Conservation (phyloP, 2,329 filamentous ascomycete species). For the Aureobasidium pullulans region DNA sequence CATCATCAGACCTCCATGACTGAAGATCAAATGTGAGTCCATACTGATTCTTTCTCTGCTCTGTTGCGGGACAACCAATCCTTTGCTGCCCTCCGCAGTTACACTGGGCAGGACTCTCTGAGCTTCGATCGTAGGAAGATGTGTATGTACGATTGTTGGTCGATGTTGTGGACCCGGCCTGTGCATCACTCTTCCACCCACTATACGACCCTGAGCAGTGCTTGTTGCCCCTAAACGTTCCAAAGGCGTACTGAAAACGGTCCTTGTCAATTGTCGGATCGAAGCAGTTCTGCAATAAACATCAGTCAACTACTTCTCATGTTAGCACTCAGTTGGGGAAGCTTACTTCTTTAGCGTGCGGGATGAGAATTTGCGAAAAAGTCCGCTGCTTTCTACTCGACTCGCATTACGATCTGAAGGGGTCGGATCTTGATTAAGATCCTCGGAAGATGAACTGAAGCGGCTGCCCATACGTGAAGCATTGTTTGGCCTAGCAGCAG, state of each 20-base stretch:
- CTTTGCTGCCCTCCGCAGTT: neutral
- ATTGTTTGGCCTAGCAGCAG: no score
- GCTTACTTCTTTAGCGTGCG: neutral
- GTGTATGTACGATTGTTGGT: neutral
- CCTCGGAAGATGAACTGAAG: neutral
- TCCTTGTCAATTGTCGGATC: neutral
- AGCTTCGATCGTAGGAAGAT: neutral
- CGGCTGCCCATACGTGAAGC: neutral
- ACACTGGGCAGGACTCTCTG: neutral
- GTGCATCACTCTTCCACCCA: neutral
- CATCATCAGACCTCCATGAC: conserved; percentile 1
- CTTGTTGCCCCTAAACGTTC: neutral
- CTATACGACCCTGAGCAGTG: neutral
- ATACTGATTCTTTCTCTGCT: neutral
- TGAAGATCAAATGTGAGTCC: conserved; percentile 4
- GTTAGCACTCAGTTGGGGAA: neutral
- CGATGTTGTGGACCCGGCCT: neutral
- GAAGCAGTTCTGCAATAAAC: neutral
- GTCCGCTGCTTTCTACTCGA: neutral
- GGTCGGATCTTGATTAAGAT: no score
- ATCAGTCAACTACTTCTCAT: neutral
- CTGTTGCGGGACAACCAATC: neutral
- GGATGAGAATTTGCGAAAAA: neutral
- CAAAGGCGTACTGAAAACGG: neutral
- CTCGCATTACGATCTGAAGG: no score